Evolutionary conservation across 2,329 filamentous ascomycete genomes (phyloP).

Genomic region (Sclerotinia sclerotiorum): DNA sequence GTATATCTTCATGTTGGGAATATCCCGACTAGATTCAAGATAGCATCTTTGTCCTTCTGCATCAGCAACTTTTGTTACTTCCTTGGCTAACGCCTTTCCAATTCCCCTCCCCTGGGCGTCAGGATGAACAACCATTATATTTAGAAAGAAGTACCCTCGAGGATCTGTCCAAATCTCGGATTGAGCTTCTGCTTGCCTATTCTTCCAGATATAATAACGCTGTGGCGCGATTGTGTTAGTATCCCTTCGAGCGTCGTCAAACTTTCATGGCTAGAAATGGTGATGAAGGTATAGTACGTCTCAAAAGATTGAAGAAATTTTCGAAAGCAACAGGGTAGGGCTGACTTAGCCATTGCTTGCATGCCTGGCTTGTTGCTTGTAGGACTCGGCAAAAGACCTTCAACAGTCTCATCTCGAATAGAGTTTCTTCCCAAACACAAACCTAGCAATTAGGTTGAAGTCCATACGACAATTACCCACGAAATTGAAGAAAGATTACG

Average conservation of each 20-base stretch:
- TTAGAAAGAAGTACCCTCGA: conserved; percentile 72
- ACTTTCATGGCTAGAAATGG: not conserved
- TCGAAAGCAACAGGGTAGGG: not conserved
- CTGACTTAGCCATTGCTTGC: conserved; percentile 1
- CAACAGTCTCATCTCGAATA: not conserved
- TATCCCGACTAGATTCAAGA: conserved; percentile 66
- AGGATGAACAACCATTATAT: conserved; percentile 69
- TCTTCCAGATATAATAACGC: conserved; percentile 74
- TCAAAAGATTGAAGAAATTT: not conserved
- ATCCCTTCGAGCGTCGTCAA: not conserved
- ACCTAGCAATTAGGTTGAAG: not conserved
- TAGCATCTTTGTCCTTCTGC: conserved; percentile 64
- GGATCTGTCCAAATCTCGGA: conserved; percentile 62
- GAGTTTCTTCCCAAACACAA: not conserved
- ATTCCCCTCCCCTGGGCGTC: conserved; percentile 66
- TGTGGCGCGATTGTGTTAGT: conserved; percentile 31
- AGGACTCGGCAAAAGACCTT: not conserved
- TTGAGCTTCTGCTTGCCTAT: conserved; percentile 61
- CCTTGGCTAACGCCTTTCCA: conserved; percentile 62
- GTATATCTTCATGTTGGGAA: conserved; percentile 71
- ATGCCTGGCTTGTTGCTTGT: conserved; percentile 1
- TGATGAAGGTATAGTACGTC: not conserved
- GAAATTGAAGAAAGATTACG: not conserved
- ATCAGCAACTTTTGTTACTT: conserved; percentile 64
- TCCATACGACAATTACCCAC: not conserved